phyloP scores from a whole-genome alignment of 2,329 filamentous ascomycete genomes.

The Cercospora brassicicola region DNA sequence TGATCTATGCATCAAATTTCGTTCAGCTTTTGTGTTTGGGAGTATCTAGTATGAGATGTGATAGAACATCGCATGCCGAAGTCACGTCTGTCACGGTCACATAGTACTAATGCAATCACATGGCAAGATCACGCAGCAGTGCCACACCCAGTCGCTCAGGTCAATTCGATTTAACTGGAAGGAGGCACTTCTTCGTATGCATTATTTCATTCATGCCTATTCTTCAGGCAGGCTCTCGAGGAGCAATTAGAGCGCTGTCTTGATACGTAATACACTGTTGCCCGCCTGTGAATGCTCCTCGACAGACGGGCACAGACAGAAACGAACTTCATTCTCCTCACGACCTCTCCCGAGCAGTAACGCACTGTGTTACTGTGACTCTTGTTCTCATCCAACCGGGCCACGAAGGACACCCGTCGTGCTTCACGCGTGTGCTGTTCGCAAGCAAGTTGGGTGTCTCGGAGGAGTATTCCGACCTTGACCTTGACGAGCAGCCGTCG shows the following conservation, averaged over 20 bases:
- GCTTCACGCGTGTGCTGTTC: neutral
- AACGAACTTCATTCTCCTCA: neutral
- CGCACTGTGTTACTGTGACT: neutral
- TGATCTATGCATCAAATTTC: neutral
- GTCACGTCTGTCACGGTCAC: neutral
- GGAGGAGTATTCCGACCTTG: neutral
- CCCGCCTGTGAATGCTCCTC: neutral
- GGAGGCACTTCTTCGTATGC: neutral
- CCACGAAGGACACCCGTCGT: neutral
- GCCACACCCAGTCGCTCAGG: neutral
- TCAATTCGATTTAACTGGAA: too few species aligned
- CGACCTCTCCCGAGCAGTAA: neutral
- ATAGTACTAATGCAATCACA: neutral
- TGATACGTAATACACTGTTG: constrained; percentile 9
- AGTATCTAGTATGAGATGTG: neutral
- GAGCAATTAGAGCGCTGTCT: constrained; percentile 1
- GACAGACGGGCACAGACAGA: constrained; percentile 7
- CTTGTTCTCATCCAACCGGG: neutral
- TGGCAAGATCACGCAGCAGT: neutral
- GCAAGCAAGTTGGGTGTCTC: neutral
- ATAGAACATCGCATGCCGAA: neutral
- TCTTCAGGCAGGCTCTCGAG: neutral
- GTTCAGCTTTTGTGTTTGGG: neutral
- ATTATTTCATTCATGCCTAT: constrained; percentile 10
- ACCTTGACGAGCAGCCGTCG: neutral